Evolutionary conservation across 768 basidiomycete genomes (phyloP), one percentile per base, ranked within the genome.

Genomic region (Termitomyces sp.): DNA sequence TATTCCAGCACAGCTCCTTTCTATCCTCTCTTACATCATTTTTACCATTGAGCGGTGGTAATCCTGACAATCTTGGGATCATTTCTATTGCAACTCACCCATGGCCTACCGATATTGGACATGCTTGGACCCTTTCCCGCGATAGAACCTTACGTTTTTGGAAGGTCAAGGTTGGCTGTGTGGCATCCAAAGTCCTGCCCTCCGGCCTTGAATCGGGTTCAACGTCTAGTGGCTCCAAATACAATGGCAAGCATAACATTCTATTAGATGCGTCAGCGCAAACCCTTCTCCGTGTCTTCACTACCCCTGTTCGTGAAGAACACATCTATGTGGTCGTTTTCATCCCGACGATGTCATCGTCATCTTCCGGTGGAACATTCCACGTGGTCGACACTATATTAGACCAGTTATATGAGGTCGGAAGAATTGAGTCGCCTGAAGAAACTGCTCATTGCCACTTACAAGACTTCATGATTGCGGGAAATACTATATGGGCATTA

Each of bases 71-170:
- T 6, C 74, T 82, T 20, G 83, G 88, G 59, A 84, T 90, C 50
- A 75, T 94, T 48, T 84, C 89, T 45, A 75, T 92, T 41, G 82
- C 90, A 6, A 85, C 84, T 45, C 80, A 86, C 68, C 83, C 88
- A 43, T 88, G 85, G 72, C 89, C 89, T 18, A 88, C 87, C 14
- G 88, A 90, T 66, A 77, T 89, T 56, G 81, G 78, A 36, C 79
- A 90, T 63, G 74, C 88, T 22, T 96, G 92, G 83, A 87, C 93
- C 1, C 79, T 98, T 43, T 94, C 94, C 9, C 80, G 93, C 55
- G 93, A 97, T 74, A 81, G 89, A 55, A 87, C 86, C 35, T 76
- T 98, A 43, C 82, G 93, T 40, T 76, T 90, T 44, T 98, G 94
- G 94, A 88, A 89, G 61, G 79, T 86, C 30, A 83, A 87, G 68